Conservation (phyloP, 805 yeast species). For the Wickerhamiella spandovensis region DNA sequence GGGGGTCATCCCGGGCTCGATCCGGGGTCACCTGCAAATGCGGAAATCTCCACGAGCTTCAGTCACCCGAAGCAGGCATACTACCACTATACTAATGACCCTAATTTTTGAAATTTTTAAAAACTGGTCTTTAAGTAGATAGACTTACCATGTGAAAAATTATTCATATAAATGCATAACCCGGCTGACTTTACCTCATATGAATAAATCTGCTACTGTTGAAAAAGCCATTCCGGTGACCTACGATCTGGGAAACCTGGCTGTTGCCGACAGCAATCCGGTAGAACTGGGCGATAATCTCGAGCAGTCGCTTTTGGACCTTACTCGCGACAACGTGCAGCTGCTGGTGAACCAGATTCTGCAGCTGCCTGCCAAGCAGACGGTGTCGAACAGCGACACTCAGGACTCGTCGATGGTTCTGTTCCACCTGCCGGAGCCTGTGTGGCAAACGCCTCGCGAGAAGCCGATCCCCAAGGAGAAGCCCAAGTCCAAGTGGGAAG, state of each 20-base stretch:
- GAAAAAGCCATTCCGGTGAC: constrained; percentile 82
- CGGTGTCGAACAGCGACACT: constrained; percentile 47
- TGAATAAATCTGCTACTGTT: constrained; percentile 30
- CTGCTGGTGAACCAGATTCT: constrained; percentile 78
- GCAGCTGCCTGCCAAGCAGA: constrained; percentile 77
- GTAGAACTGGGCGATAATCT: constrained; percentile 48
- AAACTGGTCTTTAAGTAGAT: background rate
- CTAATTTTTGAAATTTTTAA: constrained; percentile 7
- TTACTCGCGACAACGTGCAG: constrained; percentile 88
- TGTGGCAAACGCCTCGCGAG: constrained; percentile 79
- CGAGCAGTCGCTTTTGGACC: constrained; percentile 38
- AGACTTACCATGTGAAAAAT: background rate
- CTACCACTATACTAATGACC: constrained; percentile 30
- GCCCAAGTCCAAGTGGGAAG: constrained; percentile 92
- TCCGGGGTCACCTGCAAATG: constrained; percentile 30
- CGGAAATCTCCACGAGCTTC: constrained; percentile 22
- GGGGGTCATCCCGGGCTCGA: constrained; percentile 31
- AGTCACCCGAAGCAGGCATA: constrained; percentile 29
- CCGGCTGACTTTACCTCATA: background rate
- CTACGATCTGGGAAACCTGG: constrained; percentile 80
- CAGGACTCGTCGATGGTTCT: constrained; percentile 63
- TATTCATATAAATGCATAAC: background rate
- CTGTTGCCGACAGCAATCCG: constrained; percentile 84
- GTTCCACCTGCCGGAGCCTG: constrained; percentile 72
- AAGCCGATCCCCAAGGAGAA: constrained; percentile 88